Percentiles rank a stretch among this genome's conserved stretches.
These are phyloP conservation scores for Mycena filopes DNA, from an alignment of 768 basidiomycete genomes.

Conservation along the genomic window DNA sequence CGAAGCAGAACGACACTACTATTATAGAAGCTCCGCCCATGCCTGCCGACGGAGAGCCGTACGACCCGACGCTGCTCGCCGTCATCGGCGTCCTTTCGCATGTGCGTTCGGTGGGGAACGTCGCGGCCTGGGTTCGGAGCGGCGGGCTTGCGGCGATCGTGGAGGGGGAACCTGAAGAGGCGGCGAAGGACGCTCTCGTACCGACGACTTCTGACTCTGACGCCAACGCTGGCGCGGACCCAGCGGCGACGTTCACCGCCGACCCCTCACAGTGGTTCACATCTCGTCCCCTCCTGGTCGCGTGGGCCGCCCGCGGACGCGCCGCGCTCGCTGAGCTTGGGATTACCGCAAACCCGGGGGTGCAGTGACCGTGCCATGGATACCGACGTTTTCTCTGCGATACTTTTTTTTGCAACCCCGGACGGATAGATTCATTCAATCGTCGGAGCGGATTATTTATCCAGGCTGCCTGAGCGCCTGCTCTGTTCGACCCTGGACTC, in stretches of 20 bases:
- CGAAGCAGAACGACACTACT: neutral
- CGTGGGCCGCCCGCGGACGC: conserved; percentile 67
- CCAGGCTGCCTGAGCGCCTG: too few species aligned
- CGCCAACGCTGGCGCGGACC: neutral
- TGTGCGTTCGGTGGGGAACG: conserved; percentile 54
- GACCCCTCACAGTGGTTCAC: conserved; percentile 61
- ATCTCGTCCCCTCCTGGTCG: conserved; percentile 47
- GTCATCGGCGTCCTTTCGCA: conserved; percentile 61
- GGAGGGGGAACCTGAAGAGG: neutral
- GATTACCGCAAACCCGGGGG: conserved; percentile 45
- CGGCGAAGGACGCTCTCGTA: neutral
- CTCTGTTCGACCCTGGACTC: too few species aligned
- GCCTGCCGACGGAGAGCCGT: conserved; percentile 34
- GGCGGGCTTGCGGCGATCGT: conserved; percentile 47
- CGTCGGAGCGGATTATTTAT: too few species aligned
- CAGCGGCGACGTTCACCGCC: neutral
- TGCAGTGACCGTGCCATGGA: conserved; percentile 22
- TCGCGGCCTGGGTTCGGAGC: conserved; percentile 59
- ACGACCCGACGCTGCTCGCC: conserved; percentile 55
- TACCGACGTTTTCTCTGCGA: neutral
- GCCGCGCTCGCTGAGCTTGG: conserved; percentile 58
- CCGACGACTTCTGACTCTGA: too few species aligned
- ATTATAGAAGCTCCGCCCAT: neutral
- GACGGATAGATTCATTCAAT: neutral
- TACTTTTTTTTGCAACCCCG: neutral